phyloP scores from a whole-genome alignment of 345 rosid genomes.

The Eucalyptus erythrocorys region DNA sequence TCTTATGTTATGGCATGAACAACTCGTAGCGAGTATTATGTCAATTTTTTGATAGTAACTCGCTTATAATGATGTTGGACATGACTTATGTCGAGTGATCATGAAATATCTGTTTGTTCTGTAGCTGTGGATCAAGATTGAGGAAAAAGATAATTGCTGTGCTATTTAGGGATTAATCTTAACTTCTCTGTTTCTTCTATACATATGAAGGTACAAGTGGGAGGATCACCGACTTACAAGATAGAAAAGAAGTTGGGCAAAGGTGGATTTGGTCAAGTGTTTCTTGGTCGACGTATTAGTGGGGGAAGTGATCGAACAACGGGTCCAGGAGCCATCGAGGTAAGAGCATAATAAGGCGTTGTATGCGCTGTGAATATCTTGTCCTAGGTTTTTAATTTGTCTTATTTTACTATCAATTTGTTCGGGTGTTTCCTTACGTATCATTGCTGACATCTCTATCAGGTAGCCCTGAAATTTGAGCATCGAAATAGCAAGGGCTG shows the following conservation, averaged over 20 bases:
- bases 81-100: background rate
- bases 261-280: constrained; percentile 99
- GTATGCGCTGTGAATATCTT: background rate
- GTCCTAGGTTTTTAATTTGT: background rate
- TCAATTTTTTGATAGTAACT: background rate
- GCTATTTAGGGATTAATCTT: background rate
- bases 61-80: background rate
- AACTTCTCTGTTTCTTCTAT: background rate
- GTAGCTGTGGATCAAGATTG: background rate
- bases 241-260: constrained; percentile 87
- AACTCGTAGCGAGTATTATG: background rate
- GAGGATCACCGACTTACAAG: constrained; percentile 82
- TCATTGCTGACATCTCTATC: background rate
- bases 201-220: constrained; percentile 67
- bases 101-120: background rate
- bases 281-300: constrained; percentile 78
- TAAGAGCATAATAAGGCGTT: constrained; percentile 2
- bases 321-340: constrained; percentile 83
- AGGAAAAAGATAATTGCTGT: background rate
- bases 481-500: constrained; percentile 97
- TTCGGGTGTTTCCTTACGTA: background rate
- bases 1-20: background rate
- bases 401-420: background rate
- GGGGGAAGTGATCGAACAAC: constrained; percentile 60
- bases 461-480: constrained; percentile 98